phyloP scores from a whole-genome alignment of 495 filamentous ascomycete genomes.

The Mytilinidion resinicola region DNA sequence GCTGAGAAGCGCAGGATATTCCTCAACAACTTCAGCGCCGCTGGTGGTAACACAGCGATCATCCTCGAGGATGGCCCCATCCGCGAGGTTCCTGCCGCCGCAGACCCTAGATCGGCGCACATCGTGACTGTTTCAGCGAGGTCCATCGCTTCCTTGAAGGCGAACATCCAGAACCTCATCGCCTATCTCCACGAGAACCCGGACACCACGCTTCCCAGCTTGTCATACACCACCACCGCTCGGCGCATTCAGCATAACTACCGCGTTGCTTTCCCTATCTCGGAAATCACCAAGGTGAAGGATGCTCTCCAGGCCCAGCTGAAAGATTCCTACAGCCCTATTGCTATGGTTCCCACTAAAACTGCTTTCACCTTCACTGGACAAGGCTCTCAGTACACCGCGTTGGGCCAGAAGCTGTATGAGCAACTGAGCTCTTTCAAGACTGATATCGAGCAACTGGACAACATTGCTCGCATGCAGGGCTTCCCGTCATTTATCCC shows the following conservation, averaged over 20 bases:
- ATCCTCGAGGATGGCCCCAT: conserved; percentile 51
- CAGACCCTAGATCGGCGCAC: conserved; percentile 49
- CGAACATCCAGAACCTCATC: conserved; percentile 47
- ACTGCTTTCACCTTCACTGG: conserved; percentile 50
- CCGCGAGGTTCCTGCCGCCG: conserved; percentile 37
- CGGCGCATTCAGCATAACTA: conserved; percentile 44
- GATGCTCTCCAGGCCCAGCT: conserved; percentile 37
- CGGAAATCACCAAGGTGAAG: conserved; percentile 36
- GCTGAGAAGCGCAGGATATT: conserved; percentile 58
- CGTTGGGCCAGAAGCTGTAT: conserved; percentile 69
- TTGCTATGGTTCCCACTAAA: conserved; percentile 41
- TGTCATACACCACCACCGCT: conserved; percentile 42
- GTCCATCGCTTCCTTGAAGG: conserved; percentile 48
- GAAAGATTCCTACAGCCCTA: conserved; percentile 41
- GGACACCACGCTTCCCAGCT: conserved; percentile 37
- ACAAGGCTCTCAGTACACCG: conserved; percentile 49
- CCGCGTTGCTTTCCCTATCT: conserved; percentile 36
- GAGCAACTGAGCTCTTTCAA: conserved; percentile 61
- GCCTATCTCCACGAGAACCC: conserved; percentile 48
- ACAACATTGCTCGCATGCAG: conserved; percentile 61
- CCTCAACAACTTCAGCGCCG: conserved; percentile 42
- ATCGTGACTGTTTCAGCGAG: conserved; percentile 50
- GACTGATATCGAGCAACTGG: conserved; percentile 60
- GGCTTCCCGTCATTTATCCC: conserved; percentile 63
- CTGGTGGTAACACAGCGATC: conserved; percentile 41